Base-by-base conservation (phyloP, 2,329 filamentous ascomycete species). In the Celoporthe dispersa region DNA sequence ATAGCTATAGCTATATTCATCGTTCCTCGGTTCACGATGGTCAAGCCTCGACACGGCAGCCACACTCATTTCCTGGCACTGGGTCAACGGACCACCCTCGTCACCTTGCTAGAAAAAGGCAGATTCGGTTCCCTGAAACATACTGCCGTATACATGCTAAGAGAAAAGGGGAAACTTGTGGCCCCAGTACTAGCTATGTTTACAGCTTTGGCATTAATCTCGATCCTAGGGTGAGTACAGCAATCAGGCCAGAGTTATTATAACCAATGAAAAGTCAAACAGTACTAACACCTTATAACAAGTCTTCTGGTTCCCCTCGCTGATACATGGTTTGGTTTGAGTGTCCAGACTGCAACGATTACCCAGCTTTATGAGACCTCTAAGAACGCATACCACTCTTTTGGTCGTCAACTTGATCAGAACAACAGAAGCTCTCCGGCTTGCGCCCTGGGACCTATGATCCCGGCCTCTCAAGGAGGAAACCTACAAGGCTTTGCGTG, bases 311-410 rank as follows among this genome's bases (percentile, higher is more conserved):
- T 65, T 22, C 48, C 63, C 16, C 16, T 65, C 7, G 6, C 41
- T 4, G 48, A 65, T 19, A 65, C 63, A 6, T 65, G 63, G 63
- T 55, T 65, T n/a, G 63, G 44, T 12, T n/a, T 65, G 19, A 37
- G 41, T 53, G 63, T 65, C 7, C 63, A 65, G 9, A 51, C 28
- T 25, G 33, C 48, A 8, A 55, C 63, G 31, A 25, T 65, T 25
- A 65, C 41, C 31, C 63, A 65, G 63, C 44, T 65, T 8, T 37
- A 35, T 37, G n/a, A 65, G 12, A n/a, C 37, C 14, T 33, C 63
- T 1, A 25, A 31, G 11, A 3, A n/a, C 33, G 22, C 44, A 33
- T 65, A 55, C 5, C 39, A 65, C 35, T 65, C 41, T 25, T 65
- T 55, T 33, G 63, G 63, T 33, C 31, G 44, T 19, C 44, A 65